Base-by-base conservation (phyloP, 495 filamentous ascomycete species). In the Xylaria cubensis region DNA sequence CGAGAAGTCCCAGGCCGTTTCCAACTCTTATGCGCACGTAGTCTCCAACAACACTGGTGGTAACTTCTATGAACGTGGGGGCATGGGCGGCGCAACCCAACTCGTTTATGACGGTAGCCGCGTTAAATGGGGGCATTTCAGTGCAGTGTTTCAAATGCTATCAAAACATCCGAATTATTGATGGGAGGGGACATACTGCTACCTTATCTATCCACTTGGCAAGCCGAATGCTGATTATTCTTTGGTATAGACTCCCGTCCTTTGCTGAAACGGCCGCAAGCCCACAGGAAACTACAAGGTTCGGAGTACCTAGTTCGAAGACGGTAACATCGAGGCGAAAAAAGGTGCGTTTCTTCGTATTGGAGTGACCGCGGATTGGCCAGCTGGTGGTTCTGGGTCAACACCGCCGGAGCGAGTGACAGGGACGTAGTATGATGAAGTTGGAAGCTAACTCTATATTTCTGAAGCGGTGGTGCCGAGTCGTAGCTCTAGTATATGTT, bases 101-200 rank as follows among this genome's bases (percentile, higher is more conserved):
- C 19, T 58, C 29, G 50, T 66, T 51, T 39, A 67, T 42, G 62
- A 67, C 63, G 15, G 70, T 39, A 42, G 53, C 53, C 51, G 53
- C 63, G 32, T 50, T 46, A 19, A 65, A 59, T 48, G 26, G 62
- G 39, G 13, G 29, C 46, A 42, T 65, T 34, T 36, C 21, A 34
- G 50, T 29, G 61, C 50, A 66, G 48, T 65, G 61, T 58, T 67
- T 36, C 46, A 59, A 61, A 51, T 66, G 53, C 24, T 41, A 72
- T n/a, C 62, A 61, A 64, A 59, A n/a, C 24, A 26, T 10, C 70
- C 62, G 41, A 17, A 29, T 61, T 59, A 10, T 59, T 24, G 10
- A 41, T 66, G 42, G 51, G 62, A 36, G 70, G 63, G 53, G 53
- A 67, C 70, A 56, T 72, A 72, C 70, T 67, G 70, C 63, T 72